phyloP scores from a whole-genome alignment of 768 basidiomycete species.

The Russula olivacea region DNA sequence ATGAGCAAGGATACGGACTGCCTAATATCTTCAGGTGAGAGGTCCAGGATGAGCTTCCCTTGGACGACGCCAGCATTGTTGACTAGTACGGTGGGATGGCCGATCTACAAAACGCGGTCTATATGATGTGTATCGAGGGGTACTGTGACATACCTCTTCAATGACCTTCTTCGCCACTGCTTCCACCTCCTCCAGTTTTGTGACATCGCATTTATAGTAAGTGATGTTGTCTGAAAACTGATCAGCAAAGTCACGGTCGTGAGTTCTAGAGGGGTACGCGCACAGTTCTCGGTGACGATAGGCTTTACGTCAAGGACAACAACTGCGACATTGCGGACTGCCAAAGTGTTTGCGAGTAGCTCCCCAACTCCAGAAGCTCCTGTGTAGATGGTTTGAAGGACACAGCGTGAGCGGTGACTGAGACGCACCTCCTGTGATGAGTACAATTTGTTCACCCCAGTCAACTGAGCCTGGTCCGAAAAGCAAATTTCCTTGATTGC shows the following conservation, averaged over 20 bases:
- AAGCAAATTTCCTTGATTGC: constrained; percentile 65
- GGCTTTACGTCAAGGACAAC: constrained; percentile 83
- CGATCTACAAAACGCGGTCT: constrained; percentile 48
- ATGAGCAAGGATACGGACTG: constrained; percentile 47
- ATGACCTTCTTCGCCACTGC: constrained; percentile 64
- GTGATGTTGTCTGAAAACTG: constrained; percentile 58
- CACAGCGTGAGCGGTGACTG: not conserved
- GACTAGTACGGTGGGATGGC: constrained; percentile 81
- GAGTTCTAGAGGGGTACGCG: constrained; percentile 30
- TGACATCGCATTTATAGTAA: constrained; percentile 89
- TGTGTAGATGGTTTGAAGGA: constrained; percentile 29
- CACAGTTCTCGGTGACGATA: constrained; percentile 71
- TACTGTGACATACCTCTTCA: constrained; percentile 53
- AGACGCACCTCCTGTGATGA: constrained; percentile 80
- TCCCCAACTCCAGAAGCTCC: constrained; percentile 89
- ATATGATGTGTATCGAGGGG: not conserved
- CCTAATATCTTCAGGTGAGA: constrained; percentile 67
- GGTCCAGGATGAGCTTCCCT: constrained; percentile 79
- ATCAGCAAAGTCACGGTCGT: not conserved
- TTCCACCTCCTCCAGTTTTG: constrained; percentile 81
- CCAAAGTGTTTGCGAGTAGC: constrained; percentile 80
- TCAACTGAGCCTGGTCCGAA: constrained; percentile 57
- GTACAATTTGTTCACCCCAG: constrained; percentile 85
- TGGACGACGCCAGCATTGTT: constrained; percentile 96
- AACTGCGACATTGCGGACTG: constrained; percentile 73